A percentile compares a stretch with the other conserved stretches of the same genome.
Conservation (phyloP, 208 protist species). For the Leishmania arabica region DNA sequence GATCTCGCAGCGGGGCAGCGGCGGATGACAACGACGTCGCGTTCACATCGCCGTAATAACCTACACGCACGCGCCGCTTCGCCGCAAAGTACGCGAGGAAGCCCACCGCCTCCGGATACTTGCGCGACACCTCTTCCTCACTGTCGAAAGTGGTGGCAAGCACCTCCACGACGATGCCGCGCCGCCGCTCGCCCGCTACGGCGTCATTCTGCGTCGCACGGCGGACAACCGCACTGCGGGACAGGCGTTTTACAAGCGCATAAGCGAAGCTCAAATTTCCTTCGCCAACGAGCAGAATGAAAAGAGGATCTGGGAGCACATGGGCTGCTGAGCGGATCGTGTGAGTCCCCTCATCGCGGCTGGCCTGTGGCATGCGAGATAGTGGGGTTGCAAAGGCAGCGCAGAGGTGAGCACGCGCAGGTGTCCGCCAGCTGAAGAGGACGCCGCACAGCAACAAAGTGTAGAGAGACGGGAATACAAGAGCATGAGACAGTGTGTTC, state of each 20-base stretch:
- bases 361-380: neutral
- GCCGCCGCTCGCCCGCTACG: neutral
- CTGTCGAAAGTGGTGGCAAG: conserved; percentile 50
- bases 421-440: neutral
- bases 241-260: conserved; percentile 49
- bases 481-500: neutral
- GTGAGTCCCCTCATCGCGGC: neutral
- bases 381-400: neutral
- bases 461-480: neutral
- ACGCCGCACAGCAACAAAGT: neutral
- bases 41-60: conserved; percentile 42
- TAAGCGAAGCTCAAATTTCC: conserved; percentile 65
- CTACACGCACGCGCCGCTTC: conserved; percentile 46
- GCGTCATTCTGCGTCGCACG: conserved; percentile 4
- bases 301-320: conserved; percentile 16
- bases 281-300: conserved; percentile 56
- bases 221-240: conserved; percentile 19
- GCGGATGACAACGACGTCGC: conserved; percentile 34
- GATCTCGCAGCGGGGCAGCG: neutral
- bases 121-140: conserved; percentile 21
- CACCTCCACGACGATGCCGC: conserved; percentile 21
- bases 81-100: conserved; percentile 48
- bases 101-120: conserved; percentile 55
- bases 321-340: neutral
- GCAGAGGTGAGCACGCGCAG: neutral